A percentile compares a stretch with the other conserved stretches of the same genome.
These are phyloP conservation scores for Cryptococcus neoformans DNA, from an alignment of 1,284 basidiomycete genomes.

Conservation along the genomic window DNA sequence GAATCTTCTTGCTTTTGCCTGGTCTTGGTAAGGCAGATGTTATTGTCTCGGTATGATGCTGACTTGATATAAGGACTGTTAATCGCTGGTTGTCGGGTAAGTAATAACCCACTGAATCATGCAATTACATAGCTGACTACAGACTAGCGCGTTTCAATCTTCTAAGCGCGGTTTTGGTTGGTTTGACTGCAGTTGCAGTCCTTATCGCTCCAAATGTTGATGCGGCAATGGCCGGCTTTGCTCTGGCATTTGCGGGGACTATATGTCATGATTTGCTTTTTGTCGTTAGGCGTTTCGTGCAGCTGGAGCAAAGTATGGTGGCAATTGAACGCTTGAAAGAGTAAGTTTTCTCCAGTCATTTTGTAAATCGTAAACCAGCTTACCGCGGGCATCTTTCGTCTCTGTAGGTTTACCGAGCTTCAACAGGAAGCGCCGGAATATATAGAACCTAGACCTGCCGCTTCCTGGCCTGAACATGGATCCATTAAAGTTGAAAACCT, in stretches of 20 bases:
- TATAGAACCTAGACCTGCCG: slow-evolving; percentile 76
- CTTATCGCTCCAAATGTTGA: slow-evolving; percentile 67
- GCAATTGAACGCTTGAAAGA: slow-evolving; percentile 76
- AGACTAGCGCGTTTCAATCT: slow-evolving; percentile 65
- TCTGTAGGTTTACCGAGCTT: slow-evolving; percentile 67
- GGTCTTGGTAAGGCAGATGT: slow-evolving; percentile 72
- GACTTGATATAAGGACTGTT: slow-evolving; percentile 28
- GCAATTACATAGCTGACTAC: neutral
- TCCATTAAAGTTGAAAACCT: slow-evolving; percentile 74
- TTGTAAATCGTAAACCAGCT: neutral
- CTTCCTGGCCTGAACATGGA: slow-evolving; percentile 76
- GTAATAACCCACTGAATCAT: neutral
- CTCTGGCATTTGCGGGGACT: slow-evolving; percentile 73
- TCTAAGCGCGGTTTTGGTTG: slow-evolving; percentile 68
- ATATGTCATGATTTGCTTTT: slow-evolving; percentile 67
- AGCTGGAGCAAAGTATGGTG: slow-evolving; percentile 90
- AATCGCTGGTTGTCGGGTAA: slow-evolving; percentile 46
- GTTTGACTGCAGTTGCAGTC: slow-evolving; percentile 65
- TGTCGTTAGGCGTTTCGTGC: slow-evolving; percentile 66
- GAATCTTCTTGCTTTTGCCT: slow-evolving; percentile 72
- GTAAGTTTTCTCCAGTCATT: slow-evolving; percentile 8
- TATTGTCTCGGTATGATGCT: neutral
- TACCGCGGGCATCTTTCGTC: neutral
- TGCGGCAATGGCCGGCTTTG: slow-evolving; percentile 75
- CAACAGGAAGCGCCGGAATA: slow-evolving; percentile 72